Evolutionary conservation across 495 filamentous ascomycete species (phyloP), one percentile per base, ranked within the genome.

Genomic region (Annulohypoxylon stygium): DNA sequence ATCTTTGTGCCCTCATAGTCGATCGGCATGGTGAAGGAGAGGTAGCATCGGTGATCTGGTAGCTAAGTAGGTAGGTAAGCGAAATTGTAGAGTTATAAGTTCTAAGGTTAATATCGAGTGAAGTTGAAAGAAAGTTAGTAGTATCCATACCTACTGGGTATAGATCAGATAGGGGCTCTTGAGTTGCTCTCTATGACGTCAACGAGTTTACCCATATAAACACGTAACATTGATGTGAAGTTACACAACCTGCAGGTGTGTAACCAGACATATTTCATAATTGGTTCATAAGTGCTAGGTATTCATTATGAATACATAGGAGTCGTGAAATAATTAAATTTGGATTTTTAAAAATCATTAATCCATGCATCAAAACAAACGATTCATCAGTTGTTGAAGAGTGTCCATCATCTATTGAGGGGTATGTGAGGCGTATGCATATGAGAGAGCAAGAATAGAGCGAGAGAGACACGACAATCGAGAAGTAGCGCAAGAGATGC

Each of bases 1-100:
- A 92, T 86, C n/a, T 67, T 69, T 1, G 71, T 33, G 18, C 58
- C 64, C 37, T 75, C 59, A 54, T 78, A 76, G 16, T 70, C 47
- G 34, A 78, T 72, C 20, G 74, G 71, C 78, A 79, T 79, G 16
- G 61, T 71, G 53, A 11, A 9, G 12, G 18, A 45, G 59, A 4
- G 23, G 6, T 14, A 45, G 12, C 5, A 37, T 48, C 45, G 11
- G 33, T 39, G 26, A 37, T 54, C 30, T 11, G 16, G 11, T 65
- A 33, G n/a, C 16, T 33, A 61, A 45, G 41, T 45, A 23, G 20
- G 20, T 23, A 23, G 20, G 20, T 23, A 23, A 23, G 20, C 20
- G 20, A 23, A 23, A 30, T 30, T 30, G 30, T 30, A 30, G 30
- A 30, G 30, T 30, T 30, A 0, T 2, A 2, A 30, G 30, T 30